phyloP scores from a whole-genome alignment of 768 basidiomycete species.

The Pleurotus platypus region DNA sequence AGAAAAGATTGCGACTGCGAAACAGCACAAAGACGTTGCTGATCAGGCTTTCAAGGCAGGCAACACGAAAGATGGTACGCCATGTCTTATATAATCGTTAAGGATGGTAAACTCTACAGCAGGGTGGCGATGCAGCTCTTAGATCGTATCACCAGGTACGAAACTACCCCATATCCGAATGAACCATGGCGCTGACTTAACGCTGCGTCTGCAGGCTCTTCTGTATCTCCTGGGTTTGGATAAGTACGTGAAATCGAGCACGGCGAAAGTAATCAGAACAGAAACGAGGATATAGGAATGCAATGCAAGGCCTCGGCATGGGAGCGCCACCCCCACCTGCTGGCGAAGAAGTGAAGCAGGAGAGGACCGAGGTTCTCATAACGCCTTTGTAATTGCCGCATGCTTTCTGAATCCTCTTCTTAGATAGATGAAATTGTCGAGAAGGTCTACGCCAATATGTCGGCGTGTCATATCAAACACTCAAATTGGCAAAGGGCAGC shows the following conservation, averaged over 20 bases:
- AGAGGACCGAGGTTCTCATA: conserved; percentile 60
- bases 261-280: background rate
- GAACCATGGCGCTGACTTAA: too few relatives aligned
- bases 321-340: conserved; percentile 23
- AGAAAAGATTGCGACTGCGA: conserved; percentile 57
- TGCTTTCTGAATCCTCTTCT: conserved; percentile 1
- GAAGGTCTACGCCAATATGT: conserved; percentile 84
- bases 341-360: conserved; percentile 36
- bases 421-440: conserved; percentile 75
- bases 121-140: conserved; percentile 43
- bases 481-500: conserved; percentile 75
- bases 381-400: background rate
- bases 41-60: conserved; percentile 71
- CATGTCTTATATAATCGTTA: background rate
- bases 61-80: conserved; percentile 55
- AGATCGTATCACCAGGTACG: conserved; percentile 68
- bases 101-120: too few relatives aligned
- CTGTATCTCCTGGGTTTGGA: conserved; percentile 74
- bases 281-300: conserved; percentile 36
- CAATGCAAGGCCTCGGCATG: conserved; percentile 50
- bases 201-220: conserved; percentile 42
- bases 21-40: conserved; percentile 60
- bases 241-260: conserved; percentile 47
- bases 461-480: conserved; percentile 78
- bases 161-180: background rate